Evolutionary conservation across 176 grass and related monocot species (phyloP), one percentile per base, ranked within the genome.

Genomic region (Rhynchospora tenuis): DNA sequence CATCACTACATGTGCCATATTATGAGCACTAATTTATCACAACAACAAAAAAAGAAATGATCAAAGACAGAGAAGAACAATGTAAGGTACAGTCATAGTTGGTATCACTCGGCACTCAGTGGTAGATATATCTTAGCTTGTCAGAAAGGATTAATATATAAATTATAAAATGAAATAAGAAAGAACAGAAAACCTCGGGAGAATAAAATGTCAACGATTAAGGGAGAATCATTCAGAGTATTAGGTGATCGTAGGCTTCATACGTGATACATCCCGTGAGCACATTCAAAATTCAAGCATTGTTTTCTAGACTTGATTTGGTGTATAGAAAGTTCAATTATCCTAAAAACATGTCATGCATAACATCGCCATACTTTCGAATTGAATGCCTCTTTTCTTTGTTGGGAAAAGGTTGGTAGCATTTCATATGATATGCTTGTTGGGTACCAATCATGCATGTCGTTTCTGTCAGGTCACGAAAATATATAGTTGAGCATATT

Each of bases 171-270:
- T 45, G 1, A 16, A 38, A 47, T 50, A 68, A 19, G 17, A 68
- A 82, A 66, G 17, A 52, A 66, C 20, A 29, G 22, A 23, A 58
- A 64, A 48, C 80, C 57, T 65, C 63, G 61, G 61, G 80, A 65
- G 43, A 51, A 82, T 48, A 67, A 82, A 64, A 63, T 26, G 80
- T 82, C 80, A 82, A 82, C 80, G 80, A 82, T 68, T 82, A 82
- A 54, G 22, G 61, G 80, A 82, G 80, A 82, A 82, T 82, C 80
- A 82, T 82, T 82, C 80, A 82, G 80, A 24, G 78, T 52, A 27
- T 82, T 68, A 67, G 80, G 80, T 82, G 80, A 64, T 65, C 23
- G 29, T 33, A 48, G 13, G 14, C 31, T 65, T 48, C 60, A 51
- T 14, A 29, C 73, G 6, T 26, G 73, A 77, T 82, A 29, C 80